Base-by-base conservation (phyloP, 116 monocot genomes). In the Cymodocea nodosa region DNA sequence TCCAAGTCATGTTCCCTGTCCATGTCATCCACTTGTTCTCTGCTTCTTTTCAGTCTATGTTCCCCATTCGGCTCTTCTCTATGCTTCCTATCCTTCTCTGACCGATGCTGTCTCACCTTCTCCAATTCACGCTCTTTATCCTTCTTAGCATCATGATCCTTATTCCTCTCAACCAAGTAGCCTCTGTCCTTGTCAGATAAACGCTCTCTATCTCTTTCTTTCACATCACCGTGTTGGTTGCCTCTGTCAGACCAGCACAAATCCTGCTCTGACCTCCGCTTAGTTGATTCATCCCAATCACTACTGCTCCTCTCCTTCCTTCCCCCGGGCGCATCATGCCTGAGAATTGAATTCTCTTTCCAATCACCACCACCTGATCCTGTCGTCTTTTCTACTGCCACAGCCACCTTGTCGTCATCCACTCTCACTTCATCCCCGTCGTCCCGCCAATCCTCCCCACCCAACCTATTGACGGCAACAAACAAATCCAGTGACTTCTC, bases 241-340 rank as follows among this genome's bases (percentile, higher is more conserved):
- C 60, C 60, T 59, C 70, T 60, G 60, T 60, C 70, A 13, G 49
- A 60, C n/a, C 70, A 48, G 51, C 50, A 24, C 10, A n/a, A 81
- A 9, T 81, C 81, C 72, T 76, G 76, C 55, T 76, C 81, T 0
- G 65, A 69, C 59, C 66, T 48, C 48, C 56, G 68, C 64, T 76
- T 71, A 15, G 1, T 63, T 10, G 68, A 75, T 10, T 72, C 80
- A 52, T 68, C 67, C 50, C 63, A 65, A 4, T 40, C 25, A 16
- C 65, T 63, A 44, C 68, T 54, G 19, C 67, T 59, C 24, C 70
- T 70, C 52, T 79, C 83, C 66, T 64, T 74, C 70, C 69, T 65
- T 19, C 70, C 77, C n/a, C 63, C 48, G 10, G 68, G 52, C 50
- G 52, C 57, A 24, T 72, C 81, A 13, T 35, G 44, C 63, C 73